Evolutionary conservation across 208 protist species (phyloP), one percentile per base, ranked within the genome.

Genomic region (Acanthamoeba triangularis): DNA sequence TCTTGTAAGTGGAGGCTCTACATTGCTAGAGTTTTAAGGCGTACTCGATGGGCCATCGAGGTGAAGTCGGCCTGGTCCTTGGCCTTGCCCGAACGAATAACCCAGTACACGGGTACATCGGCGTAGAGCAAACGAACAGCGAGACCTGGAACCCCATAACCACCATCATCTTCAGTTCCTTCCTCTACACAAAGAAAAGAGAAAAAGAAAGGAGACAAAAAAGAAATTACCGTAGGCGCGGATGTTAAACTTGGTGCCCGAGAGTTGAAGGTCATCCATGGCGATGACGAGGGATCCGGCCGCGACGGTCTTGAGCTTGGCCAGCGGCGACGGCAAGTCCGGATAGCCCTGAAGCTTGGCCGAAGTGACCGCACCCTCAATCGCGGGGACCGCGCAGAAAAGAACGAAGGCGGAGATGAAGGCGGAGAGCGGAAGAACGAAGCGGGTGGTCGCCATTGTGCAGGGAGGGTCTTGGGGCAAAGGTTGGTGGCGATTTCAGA

Each of bases 1-100:
- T 35, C 65, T 35, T 37, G 37, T 10, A 25, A 74, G 33, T 35
- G 1, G 37, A 16, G 30, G 80, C 25, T 4, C 41, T n/a, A 16
- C 52, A 11, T 20, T 56, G 16, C 52, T 14, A 2, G 1, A 56
- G 5, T 54, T 85, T 47, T 18, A 2, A 11, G 41, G 20, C 35
- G 80, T 37, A 67, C 33, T 0, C 16, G 52, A 25, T 90, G 82
- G 13, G 82, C 56, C 14, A 28, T 35, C 6, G 82, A 49, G 20
- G 82, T 67, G 30, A 90, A 90, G 82, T 90, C 82, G n/a, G 23
- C 82, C 28, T 11, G 18, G 33, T 90, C 82, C 82, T 90, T 90
- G 30, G 7, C 49, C 82, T 90, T 90, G 11, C 82, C 82, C 16
- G 82, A 33, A 7, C 82, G 44, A 28, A 90, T 90, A 6, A 23